These are phyloP conservation scores for Sporothrix dimorphospora DNA, from an alignment of 2,329 filamentous ascomycete species.

Conservation along the genomic window DNA sequence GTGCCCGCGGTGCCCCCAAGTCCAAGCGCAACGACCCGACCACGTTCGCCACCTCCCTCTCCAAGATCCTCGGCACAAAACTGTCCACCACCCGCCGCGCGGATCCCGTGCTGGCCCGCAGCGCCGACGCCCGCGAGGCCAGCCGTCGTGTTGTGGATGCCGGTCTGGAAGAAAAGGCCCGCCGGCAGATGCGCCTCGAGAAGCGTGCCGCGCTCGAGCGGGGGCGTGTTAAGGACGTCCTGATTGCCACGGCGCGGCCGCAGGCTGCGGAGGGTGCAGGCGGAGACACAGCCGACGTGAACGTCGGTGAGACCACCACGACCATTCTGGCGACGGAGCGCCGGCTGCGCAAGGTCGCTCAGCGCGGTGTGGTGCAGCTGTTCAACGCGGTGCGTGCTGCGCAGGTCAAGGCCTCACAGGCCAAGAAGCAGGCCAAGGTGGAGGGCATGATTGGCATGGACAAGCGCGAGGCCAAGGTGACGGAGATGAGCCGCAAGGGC, in stretches of 20 bases:
- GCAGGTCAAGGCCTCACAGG: slow-evolving; percentile 84
- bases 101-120: slow-evolving; percentile 90
- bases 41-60: slow-evolving; percentile 90
- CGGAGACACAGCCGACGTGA: slow-evolving; percentile 42
- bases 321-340: slow-evolving; percentile 73
- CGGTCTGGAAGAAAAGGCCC: slow-evolving; percentile 80
- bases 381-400: slow-evolving; percentile 95
- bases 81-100: slow-evolving; percentile 77
- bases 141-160: slow-evolving; percentile 73
- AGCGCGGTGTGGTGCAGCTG: slow-evolving; percentile 90
- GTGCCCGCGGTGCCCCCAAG: slow-evolving; percentile 50
- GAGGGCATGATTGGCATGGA: slow-evolving; percentile 77
- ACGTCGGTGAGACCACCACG: slow-evolving; percentile 53
- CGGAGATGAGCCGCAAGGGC: slow-evolving; percentile 95
- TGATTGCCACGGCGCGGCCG: slow-evolving; percentile 53
- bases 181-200: slow-evolving; percentile 76
- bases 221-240: slow-evolving; percentile 84
- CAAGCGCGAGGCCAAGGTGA: slow-evolving; percentile 82
- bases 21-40: slow-evolving; percentile 90
- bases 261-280: background rate
- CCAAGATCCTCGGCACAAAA: slow-evolving; percentile 90
- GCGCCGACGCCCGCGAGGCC: slow-evolving; percentile 71
- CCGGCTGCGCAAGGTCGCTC: slow-evolving; percentile 80
- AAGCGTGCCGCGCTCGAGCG: slow-evolving; percentile 80
- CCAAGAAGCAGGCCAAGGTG: slow-evolving; percentile 68